phyloP scores from a whole-genome alignment of 1,139 yeast genomes.

The Pichia sp. region DNA sequence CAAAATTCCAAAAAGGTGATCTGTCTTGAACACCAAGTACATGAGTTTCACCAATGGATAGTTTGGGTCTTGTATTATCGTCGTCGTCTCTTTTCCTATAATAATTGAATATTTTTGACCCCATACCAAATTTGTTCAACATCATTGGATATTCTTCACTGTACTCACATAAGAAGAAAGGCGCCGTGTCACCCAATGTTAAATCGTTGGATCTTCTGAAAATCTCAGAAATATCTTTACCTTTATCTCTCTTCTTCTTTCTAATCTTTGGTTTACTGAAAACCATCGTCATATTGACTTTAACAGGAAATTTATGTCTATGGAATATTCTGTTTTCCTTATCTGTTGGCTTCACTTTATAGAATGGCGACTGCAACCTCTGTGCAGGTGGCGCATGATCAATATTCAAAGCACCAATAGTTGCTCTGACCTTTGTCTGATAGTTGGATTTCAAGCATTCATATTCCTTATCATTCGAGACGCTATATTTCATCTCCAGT shows the following conservation, averaged over 20 bases:
- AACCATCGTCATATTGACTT: slow-evolving; percentile 70
- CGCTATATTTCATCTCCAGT: slow-evolving; percentile 53
- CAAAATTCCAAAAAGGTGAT: slow-evolving; percentile 98
- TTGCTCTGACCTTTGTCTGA: slow-evolving; percentile 87
- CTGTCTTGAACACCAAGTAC: slow-evolving; percentile 92
- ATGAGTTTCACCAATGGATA: slow-evolving; percentile 90
- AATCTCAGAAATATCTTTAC: slow-evolving; percentile 69
- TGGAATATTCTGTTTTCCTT: slow-evolving; percentile 74
- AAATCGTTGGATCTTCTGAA: slow-evolving; percentile 67
- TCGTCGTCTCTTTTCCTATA: slow-evolving; percentile 79
- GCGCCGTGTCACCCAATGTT: slow-evolving; percentile 77
- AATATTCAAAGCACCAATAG: slow-evolving; percentile 81
- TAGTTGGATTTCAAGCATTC: slow-evolving; percentile 77
- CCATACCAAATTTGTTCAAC: slow-evolving; percentile 91
- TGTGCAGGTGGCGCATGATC: slow-evolving; percentile 90
- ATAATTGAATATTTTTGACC: slow-evolving; percentile 85
- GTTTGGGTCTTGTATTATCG: slow-evolving; percentile 81
- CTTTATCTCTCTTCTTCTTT: slow-evolving; percentile 84
- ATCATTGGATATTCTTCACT: slow-evolving; percentile 85
- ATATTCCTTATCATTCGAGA: slow-evolving; percentile 85
- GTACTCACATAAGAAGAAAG: slow-evolving; percentile 74
- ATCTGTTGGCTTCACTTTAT: slow-evolving; percentile 67
- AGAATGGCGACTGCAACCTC: slow-evolving; percentile 84
- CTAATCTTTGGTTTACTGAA: slow-evolving; percentile 74
- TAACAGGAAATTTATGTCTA: slow-evolving; percentile 63